Conservation (phyloP, 202 grass and related monocot species). For the Alloteropsis angusta region DNA sequence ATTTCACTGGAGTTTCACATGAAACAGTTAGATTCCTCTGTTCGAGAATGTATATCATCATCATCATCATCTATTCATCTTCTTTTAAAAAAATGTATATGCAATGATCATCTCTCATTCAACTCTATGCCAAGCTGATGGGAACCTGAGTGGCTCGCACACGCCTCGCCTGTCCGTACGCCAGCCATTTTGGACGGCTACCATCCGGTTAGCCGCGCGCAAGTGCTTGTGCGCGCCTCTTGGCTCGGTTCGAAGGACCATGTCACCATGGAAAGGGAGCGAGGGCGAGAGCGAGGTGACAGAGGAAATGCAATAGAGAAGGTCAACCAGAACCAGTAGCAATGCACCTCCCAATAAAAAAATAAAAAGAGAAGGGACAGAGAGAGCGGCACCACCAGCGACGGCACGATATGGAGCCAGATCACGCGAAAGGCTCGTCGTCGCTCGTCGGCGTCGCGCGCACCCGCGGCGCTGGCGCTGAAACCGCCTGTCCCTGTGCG, state of each 20-base stretch:
- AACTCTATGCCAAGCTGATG: not conserved
- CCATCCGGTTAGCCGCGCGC: not conserved
- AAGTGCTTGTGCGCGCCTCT: too few relatives aligned
- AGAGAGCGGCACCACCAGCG: not conserved
- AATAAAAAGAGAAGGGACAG: not conserved
- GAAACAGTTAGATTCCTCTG: not conserved
- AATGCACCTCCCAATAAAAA: not conserved
- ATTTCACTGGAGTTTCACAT: not conserved
- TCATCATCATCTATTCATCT: not conserved
- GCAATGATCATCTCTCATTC: not conserved
- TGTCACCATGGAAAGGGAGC: not conserved
- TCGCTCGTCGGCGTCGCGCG: not conserved
- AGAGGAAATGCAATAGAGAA: not conserved
- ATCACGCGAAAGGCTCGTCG: not conserved
- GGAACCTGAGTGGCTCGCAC: not conserved
- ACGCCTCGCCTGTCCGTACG: not conserved
- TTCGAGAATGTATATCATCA: not conserved
- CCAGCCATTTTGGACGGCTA: not conserved
- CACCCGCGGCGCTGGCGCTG: not conserved
- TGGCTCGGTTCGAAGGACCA: not conserved
- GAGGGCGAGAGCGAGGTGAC: not conserved
- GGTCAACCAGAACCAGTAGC: conserved; percentile 37
- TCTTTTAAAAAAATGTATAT: not conserved
- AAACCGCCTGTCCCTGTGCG: not conserved
- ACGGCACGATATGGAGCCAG: not conserved